phyloP scores from a whole-genome alignment of 2,329 filamentous ascomycete genomes.

The Monascus ruber region DNA sequence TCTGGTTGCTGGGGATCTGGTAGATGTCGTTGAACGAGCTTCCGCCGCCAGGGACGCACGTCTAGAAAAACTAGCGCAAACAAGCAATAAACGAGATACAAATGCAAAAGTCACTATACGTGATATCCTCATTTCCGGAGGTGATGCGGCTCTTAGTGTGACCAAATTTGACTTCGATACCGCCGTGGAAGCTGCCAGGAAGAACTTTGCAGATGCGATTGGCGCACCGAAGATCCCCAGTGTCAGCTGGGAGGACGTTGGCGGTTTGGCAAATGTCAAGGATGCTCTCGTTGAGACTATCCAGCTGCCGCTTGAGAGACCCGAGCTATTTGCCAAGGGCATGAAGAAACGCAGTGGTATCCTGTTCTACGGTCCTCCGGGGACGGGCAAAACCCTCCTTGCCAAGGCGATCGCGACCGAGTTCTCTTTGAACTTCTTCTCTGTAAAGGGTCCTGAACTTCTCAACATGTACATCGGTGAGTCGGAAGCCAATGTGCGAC shows the following conservation, averaged over 20 bases:
- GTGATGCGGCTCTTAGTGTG: constrained; percentile 64
- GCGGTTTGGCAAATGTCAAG: constrained; percentile 85
- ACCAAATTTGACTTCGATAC: constrained; percentile 75
- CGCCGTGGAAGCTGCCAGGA: constrained; percentile 89
- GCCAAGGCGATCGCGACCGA: constrained; percentile 99
- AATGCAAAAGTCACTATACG: constrained; percentile 48
- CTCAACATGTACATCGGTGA: constrained; percentile 99
- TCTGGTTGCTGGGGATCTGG: constrained; percentile 82
- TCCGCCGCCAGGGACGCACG: constrained; percentile 64
- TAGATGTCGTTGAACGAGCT: constrained; percentile 88
- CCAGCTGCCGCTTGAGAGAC: constrained; percentile 78
- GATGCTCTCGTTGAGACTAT: constrained; percentile 96
- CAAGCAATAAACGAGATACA: constrained; percentile 16
- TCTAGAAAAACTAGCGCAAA: constrained; percentile 57
- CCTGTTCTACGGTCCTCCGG: constrained; percentile 93
- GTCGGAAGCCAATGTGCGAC: constrained; percentile 97
- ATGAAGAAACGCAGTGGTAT: constrained; percentile 99
- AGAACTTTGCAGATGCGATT: constrained; percentile 96
- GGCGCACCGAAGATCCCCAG: constrained; percentile 97
- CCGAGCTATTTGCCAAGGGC: constrained; percentile 89
- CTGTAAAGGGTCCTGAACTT: constrained; percentile 94
- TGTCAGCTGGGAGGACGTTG: constrained; percentile 92
- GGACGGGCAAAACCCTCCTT: constrained; percentile 99
- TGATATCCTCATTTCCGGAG: constrained; percentile 82
- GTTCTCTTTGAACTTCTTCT: constrained; percentile 98